These are phyloP conservation scores for Aspergillus biplanus DNA, from an alignment of 495 filamentous ascomycete genomes.

Conservation along the genomic window DNA sequence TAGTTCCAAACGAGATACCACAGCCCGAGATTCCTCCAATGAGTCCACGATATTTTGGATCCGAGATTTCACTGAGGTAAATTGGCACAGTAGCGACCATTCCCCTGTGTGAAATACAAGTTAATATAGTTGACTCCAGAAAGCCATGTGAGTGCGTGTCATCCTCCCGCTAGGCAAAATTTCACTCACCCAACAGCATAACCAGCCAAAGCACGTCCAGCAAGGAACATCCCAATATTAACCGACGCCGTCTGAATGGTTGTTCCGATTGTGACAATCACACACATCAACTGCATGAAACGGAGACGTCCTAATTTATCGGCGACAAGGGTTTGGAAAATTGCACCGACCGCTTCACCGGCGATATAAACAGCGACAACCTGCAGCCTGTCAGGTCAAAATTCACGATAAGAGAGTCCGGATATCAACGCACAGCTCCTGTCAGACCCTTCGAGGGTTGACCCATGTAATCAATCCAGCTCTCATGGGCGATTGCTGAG, in stretches of 20 bases:
- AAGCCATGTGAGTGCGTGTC: not conserved
- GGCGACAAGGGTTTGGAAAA: constrained; percentile 56
- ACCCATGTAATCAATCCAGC: constrained; percentile 63
- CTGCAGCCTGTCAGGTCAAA: constrained; percentile 25
- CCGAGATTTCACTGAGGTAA: constrained; percentile 61
- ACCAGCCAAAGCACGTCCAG: constrained; percentile 58
- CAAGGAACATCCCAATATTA: constrained; percentile 64
- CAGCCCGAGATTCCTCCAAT: constrained; percentile 63
- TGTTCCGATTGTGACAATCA: constrained; percentile 60
- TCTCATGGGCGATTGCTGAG: constrained; percentile 60
- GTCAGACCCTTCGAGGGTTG: constrained; percentile 56
- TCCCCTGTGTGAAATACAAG: constrained; percentile 33
- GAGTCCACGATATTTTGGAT: constrained; percentile 55
- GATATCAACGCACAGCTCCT: constrained; percentile 52
- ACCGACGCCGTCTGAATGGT: constrained; percentile 59
- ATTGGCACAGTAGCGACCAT: constrained; percentile 61
- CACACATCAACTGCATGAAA: constrained; percentile 61
- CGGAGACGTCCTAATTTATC: constrained; percentile 60
- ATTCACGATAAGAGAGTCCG: not conserved
- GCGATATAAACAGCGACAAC: constrained; percentile 64
- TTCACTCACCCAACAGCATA: constrained; percentile 54
- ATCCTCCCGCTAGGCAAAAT: no score
- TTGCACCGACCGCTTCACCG: constrained; percentile 57
- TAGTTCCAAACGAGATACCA: constrained; percentile 61
- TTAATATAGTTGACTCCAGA: not conserved